Evolutionary conservation across 306 rosid species (phyloP).

Genomic region (Begonia loranthoides): DNA sequence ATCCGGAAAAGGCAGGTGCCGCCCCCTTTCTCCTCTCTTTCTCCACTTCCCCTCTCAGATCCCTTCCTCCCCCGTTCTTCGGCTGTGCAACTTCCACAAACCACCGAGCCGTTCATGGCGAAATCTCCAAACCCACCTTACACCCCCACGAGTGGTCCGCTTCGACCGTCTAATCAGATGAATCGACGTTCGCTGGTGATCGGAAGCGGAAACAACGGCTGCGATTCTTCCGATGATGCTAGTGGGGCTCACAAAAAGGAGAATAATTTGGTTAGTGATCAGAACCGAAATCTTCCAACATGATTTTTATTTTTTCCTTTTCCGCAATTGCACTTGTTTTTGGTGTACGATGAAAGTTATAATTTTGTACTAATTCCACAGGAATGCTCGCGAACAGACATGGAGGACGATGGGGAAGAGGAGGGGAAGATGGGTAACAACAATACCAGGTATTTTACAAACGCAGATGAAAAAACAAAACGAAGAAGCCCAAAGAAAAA

Average conservation of each 20-base stretch:
- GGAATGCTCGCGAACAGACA: slow-evolving; percentile 14
- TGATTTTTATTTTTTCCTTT: slow-evolving; percentile 6
- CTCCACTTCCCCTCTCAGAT: slow-evolving; percentile 53
- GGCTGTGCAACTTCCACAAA: slow-evolving; percentile 50
- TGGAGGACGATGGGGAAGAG: slow-evolving; percentile 17
- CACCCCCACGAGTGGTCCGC: slow-evolving; percentile 8
- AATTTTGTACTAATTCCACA: not conserved
- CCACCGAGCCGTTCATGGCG: slow-evolving; percentile 6
- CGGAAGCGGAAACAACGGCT: slow-evolving; percentile 17
- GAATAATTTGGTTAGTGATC: slow-evolving; percentile 42
- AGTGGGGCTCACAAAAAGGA: slow-evolving; percentile 18
- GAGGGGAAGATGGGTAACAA: slow-evolving; percentile 7
- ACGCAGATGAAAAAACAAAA: too few species aligned
- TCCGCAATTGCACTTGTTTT: slow-evolving; percentile 35
- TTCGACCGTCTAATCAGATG: slow-evolving; percentile 34
- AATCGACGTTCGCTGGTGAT: slow-evolving; percentile 23
- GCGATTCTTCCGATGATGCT: slow-evolving; percentile 14
- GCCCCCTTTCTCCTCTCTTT: slow-evolving; percentile 38
- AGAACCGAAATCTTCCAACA: not conserved
- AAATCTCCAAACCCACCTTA: slow-evolving; percentile 14
- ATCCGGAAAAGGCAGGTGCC: slow-evolving; percentile 60
- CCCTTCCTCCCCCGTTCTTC: slow-evolving; percentile 43
- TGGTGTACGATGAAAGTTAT: slow-evolving; percentile 1
- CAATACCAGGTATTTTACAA: too few species aligned
- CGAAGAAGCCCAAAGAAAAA: too few species aligned